Evolutionary conservation across 257 asterid genomes (phyloP), one percentile per base, ranked within the genome.

Genomic region (Orobanche coerulescens): DNA sequence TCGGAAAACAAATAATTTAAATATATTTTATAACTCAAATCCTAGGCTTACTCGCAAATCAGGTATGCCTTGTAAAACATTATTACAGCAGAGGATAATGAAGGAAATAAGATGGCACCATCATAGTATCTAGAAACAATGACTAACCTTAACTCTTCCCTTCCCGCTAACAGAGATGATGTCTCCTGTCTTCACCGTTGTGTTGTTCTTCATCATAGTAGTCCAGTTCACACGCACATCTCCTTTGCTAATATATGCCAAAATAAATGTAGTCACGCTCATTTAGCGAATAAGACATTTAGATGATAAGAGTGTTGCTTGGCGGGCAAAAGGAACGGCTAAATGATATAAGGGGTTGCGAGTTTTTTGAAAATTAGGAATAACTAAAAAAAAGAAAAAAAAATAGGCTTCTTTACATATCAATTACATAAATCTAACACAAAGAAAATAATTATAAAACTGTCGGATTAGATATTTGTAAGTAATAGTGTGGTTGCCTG

Each of bases 201-300:
- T 84, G 40, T 82, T 86, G 84, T 69, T 89, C 76, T 93, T 93
- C 28, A 47, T 66, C 46, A 79, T 84, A 3, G 85, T 77, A 57
- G 74, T 78, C 95, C 97, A 93, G 72, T 93, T 93, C 28, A 89
- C 82, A 5, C 94, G 95, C 61, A 93, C 96, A 64, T 89, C 95
- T 60, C 98, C 96, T 4, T 76, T 66, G 72, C 98, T 93, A 63
- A 46, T n/a, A n/a, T n/a, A 79, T 71, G 54, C 23, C 20, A 65
- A 65, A 43, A 61, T 9, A 6, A 53, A 37, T 39, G 53, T 28
- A 19, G 22, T 51, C 61, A 54, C n/a, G 47, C 44, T 57, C 26
- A 49, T 1, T 6, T 42, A 12, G 14, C 14, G 4, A 3, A 13
- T 40, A 13, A 9, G 4, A 40, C 14, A n/a, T n/a, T n/a, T n/a